Conservation (phyloP, 257 asterid genomes). For the Rhazya stricta region DNA sequence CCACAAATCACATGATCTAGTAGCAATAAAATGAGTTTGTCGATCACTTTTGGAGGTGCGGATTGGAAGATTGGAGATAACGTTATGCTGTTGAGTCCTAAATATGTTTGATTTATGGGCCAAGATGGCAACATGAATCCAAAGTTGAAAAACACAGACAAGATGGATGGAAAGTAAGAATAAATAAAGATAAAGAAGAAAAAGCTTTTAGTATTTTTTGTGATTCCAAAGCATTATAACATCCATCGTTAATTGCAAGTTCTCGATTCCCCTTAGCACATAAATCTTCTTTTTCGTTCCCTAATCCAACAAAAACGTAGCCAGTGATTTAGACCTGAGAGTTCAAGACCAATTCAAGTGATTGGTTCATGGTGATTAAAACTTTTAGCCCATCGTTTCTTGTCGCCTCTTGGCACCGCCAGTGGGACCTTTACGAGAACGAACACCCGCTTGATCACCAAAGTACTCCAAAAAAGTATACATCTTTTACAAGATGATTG, state of each 20-base stretch:
- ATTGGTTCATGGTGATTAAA: constrained; percentile 45
- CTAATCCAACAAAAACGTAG: constrained; percentile 30
- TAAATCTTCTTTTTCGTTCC: constrained; percentile 35
- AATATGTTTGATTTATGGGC: constrained; percentile 30
- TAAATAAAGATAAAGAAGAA: neutral
- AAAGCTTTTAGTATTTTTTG: constrained; percentile 2
- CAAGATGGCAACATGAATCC: constrained; percentile 28
- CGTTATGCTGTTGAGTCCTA: constrained; percentile 12
- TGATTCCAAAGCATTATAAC: constrained; percentile 26
- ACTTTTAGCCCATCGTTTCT: constrained; percentile 67
- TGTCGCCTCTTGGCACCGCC: constrained; percentile 42
- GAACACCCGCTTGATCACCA: constrained; percentile 30
- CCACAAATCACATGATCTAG: constrained; percentile 50
- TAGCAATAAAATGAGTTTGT: constrained; percentile 51
- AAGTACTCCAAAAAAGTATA: constrained; percentile 36
- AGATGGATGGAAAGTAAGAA: constrained; percentile 39
- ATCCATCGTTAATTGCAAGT: constrained; percentile 21
- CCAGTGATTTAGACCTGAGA: constrained; percentile 25
- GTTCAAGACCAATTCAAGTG: constrained; percentile 31
- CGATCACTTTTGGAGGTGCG: constrained; percentile 51
- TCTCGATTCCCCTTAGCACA: constrained; percentile 24
- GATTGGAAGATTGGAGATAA: constrained; percentile 29
- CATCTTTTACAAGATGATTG: constrained; percentile 36
- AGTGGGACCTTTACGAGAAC: constrained; percentile 35
- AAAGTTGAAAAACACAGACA: constrained; percentile 39